Base-by-base conservation (phyloP, 768 basidiomycete species). In the Calocera cornea region DNA sequence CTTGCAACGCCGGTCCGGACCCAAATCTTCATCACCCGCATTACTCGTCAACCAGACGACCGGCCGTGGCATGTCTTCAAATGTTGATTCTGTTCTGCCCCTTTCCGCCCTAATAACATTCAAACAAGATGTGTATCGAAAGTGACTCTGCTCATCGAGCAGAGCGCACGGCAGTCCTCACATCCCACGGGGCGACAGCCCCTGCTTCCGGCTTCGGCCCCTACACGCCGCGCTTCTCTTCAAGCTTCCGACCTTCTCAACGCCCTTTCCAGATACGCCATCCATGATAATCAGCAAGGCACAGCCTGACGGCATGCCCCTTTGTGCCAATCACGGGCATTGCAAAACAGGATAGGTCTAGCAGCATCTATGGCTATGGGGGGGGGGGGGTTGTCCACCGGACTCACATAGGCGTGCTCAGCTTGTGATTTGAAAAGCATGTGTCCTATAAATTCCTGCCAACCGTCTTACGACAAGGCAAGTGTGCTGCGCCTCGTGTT, bases 261-360 rank as follows among this genome's bases (percentile, higher is more conserved):
- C 3, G 19, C 19, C 24, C 24, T 24, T 7, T 7, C 8, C 8
- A 47, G 54, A 60, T 60, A 60, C 27, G 54, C 54, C 54, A 60
- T 60, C 54, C 31, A 8, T 60, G 54, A 60, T 60, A 60, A 60
- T 60, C 54, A 60, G 54, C 54, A 60, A 60, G 54, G 54, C 22
- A 60, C 24, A 16, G 54, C 14, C 31, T 33, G 54, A 16, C 54
- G 22, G 11, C 24, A 33, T 16, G 31, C 27, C 27, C 54, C 14
- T 47, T 19, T 8, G 44, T 17, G 44, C 19, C 44, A 47, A 17
- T 47, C 16, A 47, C 24, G 19, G 36, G 5, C 24, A 47, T 19
- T 47, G 19, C 24, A 47, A 8, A 47, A 3, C 44, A 19, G 24
- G 19, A 7, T 19, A 3, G 44, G 24, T 7, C 8, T 17, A 19